Conservation (phyloP, 2,329 filamentous ascomycete species). For the Rhynchosporium secalis region DNA sequence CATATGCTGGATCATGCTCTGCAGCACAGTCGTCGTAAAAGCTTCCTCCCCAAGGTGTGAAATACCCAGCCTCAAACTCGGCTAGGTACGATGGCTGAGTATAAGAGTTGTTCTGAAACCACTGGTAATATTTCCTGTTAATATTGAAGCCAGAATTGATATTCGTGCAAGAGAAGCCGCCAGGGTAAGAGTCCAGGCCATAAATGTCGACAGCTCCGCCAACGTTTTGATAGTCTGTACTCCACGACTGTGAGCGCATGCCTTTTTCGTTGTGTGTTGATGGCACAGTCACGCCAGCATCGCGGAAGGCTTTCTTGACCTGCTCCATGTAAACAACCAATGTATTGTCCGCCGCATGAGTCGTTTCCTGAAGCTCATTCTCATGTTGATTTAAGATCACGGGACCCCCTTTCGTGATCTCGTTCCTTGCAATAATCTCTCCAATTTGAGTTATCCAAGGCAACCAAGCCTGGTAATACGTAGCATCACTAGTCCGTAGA, state of each 20-base stretch:
- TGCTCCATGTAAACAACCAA: slow-evolving; percentile 55
- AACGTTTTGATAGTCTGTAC: slow-evolving; percentile 55
- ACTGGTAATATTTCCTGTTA: slow-evolving; percentile 55
- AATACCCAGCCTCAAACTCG: slow-evolving; percentile 55
- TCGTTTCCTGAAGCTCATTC: slow-evolving; percentile 52
- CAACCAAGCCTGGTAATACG: slow-evolving; percentile 48
- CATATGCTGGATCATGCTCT: slow-evolving; percentile 49
- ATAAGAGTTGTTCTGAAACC: slow-evolving; percentile 56
- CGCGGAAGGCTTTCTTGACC: slow-evolving; percentile 47
- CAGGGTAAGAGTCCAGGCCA: slow-evolving; percentile 49
- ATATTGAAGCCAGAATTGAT: slow-evolving; percentile 50
- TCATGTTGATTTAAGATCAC: slow-evolving; percentile 55
- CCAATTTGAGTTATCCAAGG: slow-evolving; percentile 50
- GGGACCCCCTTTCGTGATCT: slow-evolving; percentile 52
- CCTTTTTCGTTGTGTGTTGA: slow-evolving; percentile 53
- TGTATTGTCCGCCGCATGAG: slow-evolving; percentile 46
- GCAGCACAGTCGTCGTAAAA: slow-evolving; percentile 53
- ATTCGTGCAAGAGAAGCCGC: slow-evolving; percentile 52
- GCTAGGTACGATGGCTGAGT: slow-evolving; percentile 55
- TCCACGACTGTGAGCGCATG: slow-evolving; percentile 51
- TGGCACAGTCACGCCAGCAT: slow-evolving; percentile 51
- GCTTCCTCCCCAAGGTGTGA: slow-evolving; percentile 52
- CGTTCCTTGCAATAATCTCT: slow-evolving; percentile 49
- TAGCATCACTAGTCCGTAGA: slow-evolving; percentile 46
- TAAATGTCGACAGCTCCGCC: slow-evolving; percentile 55